Conservation (phyloP, 2,329 filamentous ascomycete genomes). For the Penicillium thymicola region DNA sequence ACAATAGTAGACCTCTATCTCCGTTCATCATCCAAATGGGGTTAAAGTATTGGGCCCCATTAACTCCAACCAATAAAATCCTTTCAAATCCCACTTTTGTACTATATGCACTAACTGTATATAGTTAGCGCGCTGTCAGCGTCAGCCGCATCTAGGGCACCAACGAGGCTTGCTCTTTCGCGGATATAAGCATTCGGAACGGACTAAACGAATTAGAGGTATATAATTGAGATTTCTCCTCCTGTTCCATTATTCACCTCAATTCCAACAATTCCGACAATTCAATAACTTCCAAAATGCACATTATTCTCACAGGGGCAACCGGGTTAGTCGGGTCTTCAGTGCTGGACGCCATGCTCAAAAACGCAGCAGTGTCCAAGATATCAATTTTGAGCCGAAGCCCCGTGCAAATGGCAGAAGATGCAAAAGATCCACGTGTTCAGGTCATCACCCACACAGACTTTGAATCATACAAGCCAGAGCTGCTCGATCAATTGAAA, state of each 20-base stretch:
- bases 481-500: conserved; percentile 57
- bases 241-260: neutral
- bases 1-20: neutral
- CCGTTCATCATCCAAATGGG: neutral
- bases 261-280: neutral
- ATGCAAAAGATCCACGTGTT: conserved; percentile 44
- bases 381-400: conserved; percentile 65
- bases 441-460: conserved; percentile 66
- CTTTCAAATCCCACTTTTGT: accelerated
- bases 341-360: conserved; percentile 61
- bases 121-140: neutral
- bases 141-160: neutral
- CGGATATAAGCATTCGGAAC: neutral
- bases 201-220: neutral
- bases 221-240: neutral
- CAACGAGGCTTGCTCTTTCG: neutral
- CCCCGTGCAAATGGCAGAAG: conserved; percentile 61
- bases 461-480: conserved; percentile 58
- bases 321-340: conserved; percentile 64
- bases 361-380: conserved; percentile 13
- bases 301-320: conserved; percentile 64
- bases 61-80: neutral
- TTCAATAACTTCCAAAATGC: conserved; percentile 17
- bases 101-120: neutral
- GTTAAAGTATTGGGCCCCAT: neutral